Evolutionary conservation across 768 basidiomycete species (phyloP).

Genomic region (Naganishia friedmannii): DNA sequence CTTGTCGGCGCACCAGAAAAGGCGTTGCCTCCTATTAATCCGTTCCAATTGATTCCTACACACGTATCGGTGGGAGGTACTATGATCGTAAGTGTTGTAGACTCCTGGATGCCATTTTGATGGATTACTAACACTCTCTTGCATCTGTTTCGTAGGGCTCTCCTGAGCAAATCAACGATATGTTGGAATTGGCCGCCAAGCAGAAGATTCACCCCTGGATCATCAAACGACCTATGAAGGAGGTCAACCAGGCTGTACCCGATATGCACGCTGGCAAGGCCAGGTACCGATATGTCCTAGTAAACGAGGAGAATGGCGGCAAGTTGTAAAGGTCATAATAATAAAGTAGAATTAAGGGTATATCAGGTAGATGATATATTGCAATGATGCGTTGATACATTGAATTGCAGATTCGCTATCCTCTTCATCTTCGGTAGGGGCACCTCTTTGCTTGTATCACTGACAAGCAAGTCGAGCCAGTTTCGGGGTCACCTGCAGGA

Average conservation of each 20-base stretch:
- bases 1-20: slow-evolving; percentile 49
- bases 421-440: too few relatives aligned
- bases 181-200: slow-evolving; percentile 39
- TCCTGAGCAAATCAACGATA: slow-evolving; percentile 36
- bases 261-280: slow-evolving; percentile 35
- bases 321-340: slow-evolving; percentile 25
- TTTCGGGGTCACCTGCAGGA: too few relatives aligned
- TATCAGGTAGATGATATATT: background rate
- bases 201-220: slow-evolving; percentile 46
- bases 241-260: slow-evolving; percentile 43
- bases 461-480: too few relatives aligned
- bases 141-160: slow-evolving; percentile 28
- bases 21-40: slow-evolving; percentile 53
- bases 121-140: slow-evolving; percentile 25
- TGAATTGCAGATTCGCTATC: too few relatives aligned
- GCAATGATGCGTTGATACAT: too few relatives aligned
- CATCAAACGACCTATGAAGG: slow-evolving; percentile 39
- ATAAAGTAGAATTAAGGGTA: background rate
- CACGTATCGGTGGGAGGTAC: slow-evolving; percentile 51
- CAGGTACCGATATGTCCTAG: slow-evolving; percentile 47
- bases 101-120: slow-evolving; percentile 10
- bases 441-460: too few relatives aligned
- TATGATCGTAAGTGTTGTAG: slow-evolving; percentile 35
- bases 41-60: slow-evolving; percentile 54
- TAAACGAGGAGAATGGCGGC: slow-evolving; percentile 47